phyloP scores from a whole-genome alignment of 495 filamentous ascomycete genomes.

The Penicillium samsonianum region DNA sequence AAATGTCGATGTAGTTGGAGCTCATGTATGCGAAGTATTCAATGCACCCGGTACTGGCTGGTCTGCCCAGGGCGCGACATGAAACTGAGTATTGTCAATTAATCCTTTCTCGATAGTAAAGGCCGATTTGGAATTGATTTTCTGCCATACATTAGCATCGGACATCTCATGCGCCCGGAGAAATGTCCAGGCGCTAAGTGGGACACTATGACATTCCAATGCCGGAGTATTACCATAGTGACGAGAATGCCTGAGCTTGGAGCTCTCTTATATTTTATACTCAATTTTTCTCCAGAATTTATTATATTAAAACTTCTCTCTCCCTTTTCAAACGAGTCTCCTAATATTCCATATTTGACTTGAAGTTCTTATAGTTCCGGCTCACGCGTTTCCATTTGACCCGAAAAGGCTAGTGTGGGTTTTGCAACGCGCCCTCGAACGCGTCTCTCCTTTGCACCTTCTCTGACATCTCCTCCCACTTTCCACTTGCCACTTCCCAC shows the following conservation, averaged over 20 bases:
- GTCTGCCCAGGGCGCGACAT: not conserved
- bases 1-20: not conserved
- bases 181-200: not conserved
- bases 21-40: not conserved
- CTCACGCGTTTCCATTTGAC: slow-evolving; percentile 15
- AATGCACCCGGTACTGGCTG: not conserved
- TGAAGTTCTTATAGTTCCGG: not conserved
- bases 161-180: not conserved
- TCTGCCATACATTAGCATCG: not conserved
- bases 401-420: slow-evolving; percentile 16
- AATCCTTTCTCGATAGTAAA: not conserved
- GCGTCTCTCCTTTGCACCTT: slow-evolving; percentile 19
- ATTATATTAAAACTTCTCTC: not conserved
- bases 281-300: not conserved
- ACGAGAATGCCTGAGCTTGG: slow-evolving; percentile 25
- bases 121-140: not conserved
- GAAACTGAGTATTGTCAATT: not conserved
- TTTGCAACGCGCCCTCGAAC: slow-evolving; percentile 22
- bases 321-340: not conserved
- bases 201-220: slow-evolving; percentile 27
- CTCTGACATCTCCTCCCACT: slow-evolving; percentile 9
- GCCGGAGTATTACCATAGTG: slow-evolving; percentile 35
- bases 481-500: slow-evolving; percentile 5
- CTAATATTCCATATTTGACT: not conserved
- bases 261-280: not conserved